Evolutionary conservation across 2,329 filamentous ascomycete species (phyloP), one percentile per base, ranked within the genome.

Genomic region (Xylariaceae sp.): DNA sequence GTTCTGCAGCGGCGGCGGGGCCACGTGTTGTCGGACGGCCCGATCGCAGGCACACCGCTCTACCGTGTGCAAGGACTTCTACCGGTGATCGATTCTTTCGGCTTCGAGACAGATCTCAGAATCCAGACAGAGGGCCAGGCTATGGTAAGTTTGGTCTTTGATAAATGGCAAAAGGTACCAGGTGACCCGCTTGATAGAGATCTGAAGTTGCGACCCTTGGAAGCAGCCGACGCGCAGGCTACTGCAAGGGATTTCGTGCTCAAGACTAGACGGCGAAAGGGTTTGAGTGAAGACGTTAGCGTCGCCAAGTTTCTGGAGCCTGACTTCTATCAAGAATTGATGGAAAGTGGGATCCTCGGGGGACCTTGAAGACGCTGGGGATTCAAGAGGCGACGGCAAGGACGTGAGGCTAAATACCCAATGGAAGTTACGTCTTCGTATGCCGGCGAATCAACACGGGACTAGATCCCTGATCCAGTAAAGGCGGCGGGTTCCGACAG

Each of bases 261-360:
- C 55, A 99, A 99, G 81, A 99, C 94, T 10, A 81, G 94, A 59
- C 77, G 90, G 63, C 82, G 94, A 59, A 99, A 99, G 78, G 94
- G 94, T 1, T 70, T 99, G 54, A 92, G 89, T 55, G 94, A 97
- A 75, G 94, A 97, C 68, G 90, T 97, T 38, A 92, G 87, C 30
- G 90, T 97, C 48, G 90, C 90, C 68, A 96, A 95, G 66, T 99
- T 97, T 72, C 74, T 99, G 57, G 94, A 99, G 74, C 89, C 90
- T 1, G 94, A 97, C 68, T 83, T 97, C 54, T 95, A 95, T 73
- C 84, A 86, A 68, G 89, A 83, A 58, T 72, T 97, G 64, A 88
- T 90, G 72, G 90, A 95, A 70, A 94, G 87, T 61, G 92, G 92
- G 2, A 84, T 95, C 58, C 72, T 97, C 56, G 90, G 90, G 15